Evolutionary conservation across 2,329 filamentous ascomycete species (phyloP), one percentile per base, ranked within the genome.

Genomic region (Boeremia lycopersici): DNA sequence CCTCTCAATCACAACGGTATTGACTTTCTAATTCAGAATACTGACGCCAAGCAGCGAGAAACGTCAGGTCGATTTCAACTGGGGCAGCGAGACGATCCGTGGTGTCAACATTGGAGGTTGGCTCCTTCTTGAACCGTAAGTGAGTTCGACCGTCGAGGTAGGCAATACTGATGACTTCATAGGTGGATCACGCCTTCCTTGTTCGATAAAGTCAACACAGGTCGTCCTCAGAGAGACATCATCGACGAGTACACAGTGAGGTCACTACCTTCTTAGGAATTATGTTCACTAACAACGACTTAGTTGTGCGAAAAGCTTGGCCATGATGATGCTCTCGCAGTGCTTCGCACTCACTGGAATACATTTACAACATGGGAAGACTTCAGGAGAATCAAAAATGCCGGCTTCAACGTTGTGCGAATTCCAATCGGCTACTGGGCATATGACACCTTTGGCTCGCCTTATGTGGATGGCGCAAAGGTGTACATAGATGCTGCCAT

Each of bases 371-470:
- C 75, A 12, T 78, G 76, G 61, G 62, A 70, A 11, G 84, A 86
- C 63, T 84, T 87, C 67, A 73, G 82, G 62, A 83, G 81, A 60
- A 86, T 86, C 61, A 78, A 78, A 15, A 70, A 78, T 31, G 78
- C 82, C 0, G 84, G 84, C 6, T 83, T 86, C 71, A 86, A 86
- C 66, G 73, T 83, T 9, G 81, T 86, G 9, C 77, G 84, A 12
- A 82, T 86, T 33, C 84, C 84, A 0, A 77, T 86, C 48, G 83
- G 83, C 7, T 86, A 79, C 65, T 86, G 84, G 84, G 83, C 84
- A 13, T 85, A 83, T 58, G 76, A 81, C 46, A 80, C 82, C 12
- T 70, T 72, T 25, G 74, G 75, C 29, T 72, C 79, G 25, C 78
- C 83, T 2, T 86, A 84, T 59, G 78, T 80, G 2, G 69, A 75